Conservation (phyloP, 345 rosid species). For the Eucalyptus leucophloia region DNA sequence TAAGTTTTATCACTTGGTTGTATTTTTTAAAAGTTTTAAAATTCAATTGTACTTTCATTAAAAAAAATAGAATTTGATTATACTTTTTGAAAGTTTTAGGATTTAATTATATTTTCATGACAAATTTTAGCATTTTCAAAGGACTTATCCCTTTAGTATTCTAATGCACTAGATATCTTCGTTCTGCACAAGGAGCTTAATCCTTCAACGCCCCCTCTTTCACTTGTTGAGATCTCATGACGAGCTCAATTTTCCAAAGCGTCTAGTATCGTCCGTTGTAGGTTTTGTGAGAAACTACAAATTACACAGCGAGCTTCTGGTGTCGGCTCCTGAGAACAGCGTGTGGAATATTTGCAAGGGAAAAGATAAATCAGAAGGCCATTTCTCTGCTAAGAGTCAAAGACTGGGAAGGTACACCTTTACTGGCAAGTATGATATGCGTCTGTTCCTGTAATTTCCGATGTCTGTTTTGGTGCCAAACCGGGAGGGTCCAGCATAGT, state of each 20-base stretch:
- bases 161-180: neutral
- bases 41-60: no score
- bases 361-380: neutral
- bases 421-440: neutral
- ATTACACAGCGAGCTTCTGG: neutral
- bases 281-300: neutral
- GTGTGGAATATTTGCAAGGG: neutral
- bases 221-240: neutral
- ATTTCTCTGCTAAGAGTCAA: neutral
- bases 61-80: fast-evolving
- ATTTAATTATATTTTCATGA: neutral
- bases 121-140: no score
- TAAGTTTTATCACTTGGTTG: neutral
- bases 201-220: neutral
- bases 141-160: neutral
- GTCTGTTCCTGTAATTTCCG: neutral
- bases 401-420: neutral
- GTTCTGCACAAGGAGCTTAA: neutral
- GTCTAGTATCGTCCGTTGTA: neutral
- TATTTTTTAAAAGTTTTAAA: no score
- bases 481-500: neutral
- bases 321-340: neutral
- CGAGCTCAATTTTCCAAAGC: neutral
- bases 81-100: no score
- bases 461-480: neutral